Base-by-base conservation (phyloP, 768 basidiomycete genomes). In the Suillus luteus region DNA sequence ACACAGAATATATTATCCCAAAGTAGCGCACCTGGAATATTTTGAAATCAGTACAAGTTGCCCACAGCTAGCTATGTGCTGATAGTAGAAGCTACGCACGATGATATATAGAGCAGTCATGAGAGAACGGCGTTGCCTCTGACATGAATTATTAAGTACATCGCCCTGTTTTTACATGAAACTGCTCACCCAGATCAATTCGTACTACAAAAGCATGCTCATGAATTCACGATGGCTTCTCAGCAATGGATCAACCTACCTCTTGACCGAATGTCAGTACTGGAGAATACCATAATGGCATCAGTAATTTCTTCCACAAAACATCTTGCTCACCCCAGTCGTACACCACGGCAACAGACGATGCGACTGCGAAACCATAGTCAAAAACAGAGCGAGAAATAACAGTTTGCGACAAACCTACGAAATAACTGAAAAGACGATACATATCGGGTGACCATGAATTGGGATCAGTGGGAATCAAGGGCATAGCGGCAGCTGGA, bases 21-120 rank as follows among this genome's bases (percentile, higher is more conserved):
- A 33, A 10, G 6, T 54, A 54, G 17, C 52, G 52, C 52, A 54
- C 31, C 52, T 54, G 3, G 2, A 33, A 33, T 33, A 33, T 52
- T 19, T 19, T 19, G 31, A 54, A 6, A 19, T 54, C 11, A 54
- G 11, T 2, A 33, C 19, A 19, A 19, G 9, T n/a, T 54, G 33
- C 33, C 11, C 19, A 35, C 24, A 33, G 17, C 31, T 4, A 35
- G 33, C 31, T 31, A 3, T 35, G 33, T 35, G 31, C 19, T 33
- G 2, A 54, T 19, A 35, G n/a, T 3, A 12, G 17, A 33, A 54
- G 11, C 19, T 35, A 35, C 52, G 31, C 7, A 54, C 52, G 33
- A 12, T 12, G 2, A 54, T 35, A 54, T 54, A 54, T 35, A 54
- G 52, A 54, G 31, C 31, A 54, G 52, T 54, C 52, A 54, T 54